Evolutionary conservation across 2,329 filamentous ascomycete genomes (phyloP).

Genomic region (Fonsecaea nubica): DNA sequence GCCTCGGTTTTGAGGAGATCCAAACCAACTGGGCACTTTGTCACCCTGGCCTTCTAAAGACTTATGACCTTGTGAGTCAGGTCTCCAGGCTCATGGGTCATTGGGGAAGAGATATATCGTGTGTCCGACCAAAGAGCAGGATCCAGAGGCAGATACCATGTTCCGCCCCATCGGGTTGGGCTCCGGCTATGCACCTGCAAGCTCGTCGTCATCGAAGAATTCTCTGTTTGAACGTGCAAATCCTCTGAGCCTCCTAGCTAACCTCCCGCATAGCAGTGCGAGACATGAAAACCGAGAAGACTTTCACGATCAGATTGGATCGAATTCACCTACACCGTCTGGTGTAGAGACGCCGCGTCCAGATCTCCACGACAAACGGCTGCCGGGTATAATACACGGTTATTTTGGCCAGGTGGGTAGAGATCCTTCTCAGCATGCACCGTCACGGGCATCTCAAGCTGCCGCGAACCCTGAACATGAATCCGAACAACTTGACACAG

Average conservation of each 20-base stretch:
- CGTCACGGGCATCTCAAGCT: conserved; percentile 49
- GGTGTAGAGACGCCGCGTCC: conserved; percentile 92
- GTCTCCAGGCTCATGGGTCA: not conserved
- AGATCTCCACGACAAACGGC: conserved; percentile 90
- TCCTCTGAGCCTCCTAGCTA: conserved; percentile 24
- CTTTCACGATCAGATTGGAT: conserved; percentile 61
- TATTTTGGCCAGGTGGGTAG: conserved; percentile 99
- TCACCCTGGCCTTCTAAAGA: not conserved
- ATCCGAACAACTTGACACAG: conserved; percentile 25
- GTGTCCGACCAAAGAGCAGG: not conserved
- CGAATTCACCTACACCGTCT: conserved; percentile 81
- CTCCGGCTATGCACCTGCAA: conserved; percentile 4
- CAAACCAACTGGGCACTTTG: not conserved
- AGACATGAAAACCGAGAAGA: conserved; percentile 44
- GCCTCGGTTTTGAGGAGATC: conserved; percentile 22
- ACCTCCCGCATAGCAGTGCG: conserved; percentile 36
- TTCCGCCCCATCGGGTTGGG: conserved; percentile 4
- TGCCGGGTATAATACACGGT: conserved; percentile 91
- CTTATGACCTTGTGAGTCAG: conserved; percentile 1
- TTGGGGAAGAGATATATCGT: not conserved
- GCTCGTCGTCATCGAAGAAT: conserved; percentile 4
- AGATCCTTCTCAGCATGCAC: conserved; percentile 67
- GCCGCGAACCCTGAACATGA: conserved; percentile 42
- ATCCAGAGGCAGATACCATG: conserved; percentile 5
- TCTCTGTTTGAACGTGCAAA: conserved; percentile 20